Percentiles rank a stretch among this genome's conserved stretches.
Conservation (phyloP, 192 early-diverging fungal species). For the Polychytrium aggregatum region DNA sequence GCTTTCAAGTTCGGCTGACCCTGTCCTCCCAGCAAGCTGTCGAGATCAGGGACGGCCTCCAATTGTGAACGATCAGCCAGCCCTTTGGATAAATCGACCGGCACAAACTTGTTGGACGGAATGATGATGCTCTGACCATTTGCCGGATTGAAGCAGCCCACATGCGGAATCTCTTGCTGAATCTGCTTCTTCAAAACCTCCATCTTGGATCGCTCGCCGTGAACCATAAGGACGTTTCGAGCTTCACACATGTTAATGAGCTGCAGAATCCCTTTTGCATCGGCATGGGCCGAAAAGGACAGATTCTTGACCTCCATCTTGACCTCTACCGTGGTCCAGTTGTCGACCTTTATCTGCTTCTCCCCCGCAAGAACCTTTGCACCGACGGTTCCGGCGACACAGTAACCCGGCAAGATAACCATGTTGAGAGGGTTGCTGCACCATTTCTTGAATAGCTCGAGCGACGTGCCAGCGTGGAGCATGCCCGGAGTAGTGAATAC, state of each 20-base stretch:
- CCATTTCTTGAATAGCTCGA: conserved; percentile 96
- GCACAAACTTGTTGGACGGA: too few species aligned
- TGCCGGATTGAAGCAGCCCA: conserved; percentile 76
- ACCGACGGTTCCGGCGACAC: conserved; percentile 92
- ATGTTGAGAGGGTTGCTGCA: conserved; percentile 85
- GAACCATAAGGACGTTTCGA: conserved; percentile 79
- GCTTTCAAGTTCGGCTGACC: too few species aligned
- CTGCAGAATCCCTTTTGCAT: conserved; percentile 96
- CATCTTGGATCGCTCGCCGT: conserved; percentile 90
- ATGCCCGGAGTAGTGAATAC: conserved; percentile 96
- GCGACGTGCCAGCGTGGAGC: conserved; percentile 90
- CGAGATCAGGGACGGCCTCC: too few species aligned
- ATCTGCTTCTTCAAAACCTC: conserved; percentile 68
- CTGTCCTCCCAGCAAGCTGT: too few species aligned
- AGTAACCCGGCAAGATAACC: conserved; percentile 97
- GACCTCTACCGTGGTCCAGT: conserved; percentile 53
- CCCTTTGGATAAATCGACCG: too few species aligned
- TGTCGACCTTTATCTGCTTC: conserved; percentile 75
- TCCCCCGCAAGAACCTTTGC: conserved; percentile 83
- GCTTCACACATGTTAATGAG: conserved; percentile 82
- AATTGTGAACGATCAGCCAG: too few species aligned
- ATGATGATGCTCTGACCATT: conserved; percentile 62
- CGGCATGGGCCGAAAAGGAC: conserved; percentile 94
- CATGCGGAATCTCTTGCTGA: conserved; percentile 65
- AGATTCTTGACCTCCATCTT: conserved; percentile 90